These are phyloP conservation scores for Termitomyces sp. DNA, from an alignment of 768 basidiomycete genomes.

Conservation along the genomic window DNA sequence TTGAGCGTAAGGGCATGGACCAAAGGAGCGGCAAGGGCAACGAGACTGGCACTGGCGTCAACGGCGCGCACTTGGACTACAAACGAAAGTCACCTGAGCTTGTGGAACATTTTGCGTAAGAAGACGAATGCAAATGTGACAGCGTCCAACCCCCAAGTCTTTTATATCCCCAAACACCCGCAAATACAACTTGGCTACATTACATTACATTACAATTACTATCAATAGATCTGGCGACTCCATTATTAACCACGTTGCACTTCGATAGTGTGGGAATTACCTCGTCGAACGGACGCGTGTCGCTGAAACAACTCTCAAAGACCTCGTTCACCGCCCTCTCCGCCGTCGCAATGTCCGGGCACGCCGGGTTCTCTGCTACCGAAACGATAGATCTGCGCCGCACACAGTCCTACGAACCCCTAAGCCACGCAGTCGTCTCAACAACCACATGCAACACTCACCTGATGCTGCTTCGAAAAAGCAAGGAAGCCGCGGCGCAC, in stretches of 20 bases:
- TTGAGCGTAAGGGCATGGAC: slow-evolving; percentile 43
- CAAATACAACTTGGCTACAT: slow-evolving; percentile 13
- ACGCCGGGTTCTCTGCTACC: slow-evolving; percentile 74
- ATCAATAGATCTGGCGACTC: slow-evolving; percentile 16
- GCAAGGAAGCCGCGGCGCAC: slow-evolving; percentile 61
- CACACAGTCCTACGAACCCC: slow-evolving; percentile 66
- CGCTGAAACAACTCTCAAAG: slow-evolving; percentile 93
- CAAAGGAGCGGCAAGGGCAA: slow-evolving; percentile 40
- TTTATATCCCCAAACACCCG: slow-evolving; percentile 24
- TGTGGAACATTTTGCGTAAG: slow-evolving; percentile 14
- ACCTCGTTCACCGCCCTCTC: slow-evolving; percentile 93
- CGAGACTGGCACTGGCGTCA: slow-evolving; percentile 20
- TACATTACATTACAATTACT: not conserved
- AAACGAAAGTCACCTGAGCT: not conserved
- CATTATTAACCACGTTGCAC: not conserved
- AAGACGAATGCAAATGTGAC: slow-evolving; percentile 11
- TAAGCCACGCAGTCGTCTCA: not conserved
- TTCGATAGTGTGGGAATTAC: slow-evolving; percentile 29
- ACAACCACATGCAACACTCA: slow-evolving; percentile 20
- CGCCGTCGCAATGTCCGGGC: slow-evolving; percentile 69
- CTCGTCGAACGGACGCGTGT: slow-evolving; percentile 97
- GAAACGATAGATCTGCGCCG: slow-evolving; percentile 82
- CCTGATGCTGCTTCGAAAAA: slow-evolving; percentile 95
- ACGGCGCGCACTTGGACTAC: not conserved
- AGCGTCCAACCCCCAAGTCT: no score